A percentile compares a stretch with the other conserved stretches of the same genome.
These are phyloP conservation scores for Malbranchea zuffiana DNA, from an alignment of 2,329 filamentous ascomycete genomes.

Conservation along the genomic window DNA sequence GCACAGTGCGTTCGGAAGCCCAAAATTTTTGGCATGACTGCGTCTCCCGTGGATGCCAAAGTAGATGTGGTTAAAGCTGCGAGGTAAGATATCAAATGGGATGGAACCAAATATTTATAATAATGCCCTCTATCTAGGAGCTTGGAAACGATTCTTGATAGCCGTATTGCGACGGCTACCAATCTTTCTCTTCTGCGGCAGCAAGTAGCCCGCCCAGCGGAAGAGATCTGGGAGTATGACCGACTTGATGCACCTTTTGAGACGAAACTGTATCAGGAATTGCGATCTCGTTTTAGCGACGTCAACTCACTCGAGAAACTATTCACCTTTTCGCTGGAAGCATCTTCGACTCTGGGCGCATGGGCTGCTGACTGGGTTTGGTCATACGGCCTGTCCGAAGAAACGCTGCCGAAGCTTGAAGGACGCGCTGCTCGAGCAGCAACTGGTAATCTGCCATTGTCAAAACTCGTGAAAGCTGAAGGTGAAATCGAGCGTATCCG, in stretches of 20 bases:
- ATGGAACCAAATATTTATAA: background rate
- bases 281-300: constrained; percentile 46
- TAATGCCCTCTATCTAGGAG: constrained; percentile 32
- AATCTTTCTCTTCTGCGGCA: constrained; percentile 50
- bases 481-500: constrained; percentile 46
- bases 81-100: constrained; percentile 23
- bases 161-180: constrained; percentile 67
- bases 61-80: constrained; percentile 61
- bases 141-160: constrained; percentile 67
- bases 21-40: constrained; percentile 89
- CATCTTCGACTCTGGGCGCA: constrained; percentile 57
- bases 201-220: constrained; percentile 47
- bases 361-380: constrained; percentile 83
- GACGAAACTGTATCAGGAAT: constrained; percentile 52
- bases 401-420: constrained; percentile 52
- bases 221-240: constrained; percentile 50
- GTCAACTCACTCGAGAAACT: constrained; percentile 44
- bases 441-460: constrained; percentile 9
- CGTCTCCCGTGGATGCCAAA: constrained; percentile 81
- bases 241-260: constrained; percentile 42
- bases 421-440: constrained; percentile 26
- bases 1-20: constrained; percentile 46
- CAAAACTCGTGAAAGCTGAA: constrained; percentile 36
- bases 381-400: constrained; percentile 56
- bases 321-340: constrained; percentile 49